Evolutionary conservation across 106 monocot species (phyloP), one percentile per base, ranked within the genome.

Genomic region (Agapanthus africanus): DNA sequence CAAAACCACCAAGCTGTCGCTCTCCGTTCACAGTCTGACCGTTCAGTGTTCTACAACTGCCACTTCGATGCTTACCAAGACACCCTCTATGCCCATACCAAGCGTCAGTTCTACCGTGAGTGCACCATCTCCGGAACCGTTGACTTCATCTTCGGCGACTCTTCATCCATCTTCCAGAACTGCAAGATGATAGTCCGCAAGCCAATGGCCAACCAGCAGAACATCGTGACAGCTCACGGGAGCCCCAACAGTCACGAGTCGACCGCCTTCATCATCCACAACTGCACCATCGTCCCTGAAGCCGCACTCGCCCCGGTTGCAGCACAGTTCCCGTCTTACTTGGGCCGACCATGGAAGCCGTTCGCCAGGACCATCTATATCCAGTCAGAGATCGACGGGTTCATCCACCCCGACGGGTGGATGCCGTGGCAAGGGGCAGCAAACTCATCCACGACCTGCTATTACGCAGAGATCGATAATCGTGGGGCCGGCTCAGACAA

Each of bases 1-100:
- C 65, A 68, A 49, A 84, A 81, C 49, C 91, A 91, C 82, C 87
- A 91, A 74, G 91, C 91, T 11, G 91, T 91, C 50, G 91, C 91
- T 6, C 77, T 87, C 26, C 83, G 83, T 0, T 72, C 84, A 4
- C 74, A 83, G 42, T 54, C 74, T 16, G 82, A 83, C 70, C 11
- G 14, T 40, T 72, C 91, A 23, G 77, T 82, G 23, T 78, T 91
- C 70, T 85, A 77, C 91, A 77, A 82, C 67, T 85, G 87, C 75
- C 75, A 44, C 32, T 78, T 91, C 40, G 87, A 91, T 66, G 87
- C 82, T 22, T 88, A 85, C 77, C 91, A 91, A 46, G 91, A 91
- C 84, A 91, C 91, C 2, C 80, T 91, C 11, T 91, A 91, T 80
- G 77, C 74, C 7, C 87, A 88, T 72, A 74, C 79, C 25, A 66